Evolutionary conservation across 148 eudicot species (phyloP).

Genomic region (Heliosperma pusillum): DNA sequence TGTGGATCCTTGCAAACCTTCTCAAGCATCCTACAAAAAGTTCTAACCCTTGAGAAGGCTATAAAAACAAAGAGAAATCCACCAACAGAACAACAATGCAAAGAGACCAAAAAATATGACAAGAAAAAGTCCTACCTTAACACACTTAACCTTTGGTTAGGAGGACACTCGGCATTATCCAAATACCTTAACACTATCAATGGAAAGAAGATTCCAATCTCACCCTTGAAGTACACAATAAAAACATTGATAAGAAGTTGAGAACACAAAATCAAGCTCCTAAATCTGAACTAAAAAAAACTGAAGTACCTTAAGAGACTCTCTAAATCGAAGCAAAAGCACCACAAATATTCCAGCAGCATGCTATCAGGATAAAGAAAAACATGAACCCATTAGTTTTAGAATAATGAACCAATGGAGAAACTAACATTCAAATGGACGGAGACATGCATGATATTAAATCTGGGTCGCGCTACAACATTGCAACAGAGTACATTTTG

Average conservation of each 20-base stretch:
- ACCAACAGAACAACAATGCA: constrained; percentile 4
- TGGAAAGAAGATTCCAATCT: constrained; percentile 94
- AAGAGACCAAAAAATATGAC: constrained; percentile 14
- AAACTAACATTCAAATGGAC: not conserved
- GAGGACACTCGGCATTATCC: constrained; percentile 69
- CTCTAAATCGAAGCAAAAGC: constrained; percentile 80
- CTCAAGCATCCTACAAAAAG: constrained; percentile 85
- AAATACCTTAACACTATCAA: constrained; percentile 75
- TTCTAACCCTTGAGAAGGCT: constrained; percentile 12
- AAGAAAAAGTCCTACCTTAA: constrained; percentile 51
- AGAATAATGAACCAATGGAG: not conserved
- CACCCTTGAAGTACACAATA: constrained; percentile 58
- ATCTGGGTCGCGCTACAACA: not conserved
- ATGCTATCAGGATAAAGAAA: constrained; percentile 48
- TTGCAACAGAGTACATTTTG: not conserved
- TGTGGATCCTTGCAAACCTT: constrained; percentile 91
- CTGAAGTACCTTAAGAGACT: constrained; percentile 69
- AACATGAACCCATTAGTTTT: not conserved
- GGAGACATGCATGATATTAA: not conserved
- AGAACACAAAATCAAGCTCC: constrained; percentile 5
- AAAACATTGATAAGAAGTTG: constrained; percentile 13
- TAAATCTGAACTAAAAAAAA: not conserved
- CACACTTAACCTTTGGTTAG: constrained; percentile 65
- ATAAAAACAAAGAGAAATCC: constrained; percentile 12
- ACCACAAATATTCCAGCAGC: constrained; percentile 90